Percentiles rank a stretch among this genome's conserved stretches.
Conservation (phyloP, 768 basidiomycete genomes). For the Rhodotorula sphaerocarpa region DNA sequence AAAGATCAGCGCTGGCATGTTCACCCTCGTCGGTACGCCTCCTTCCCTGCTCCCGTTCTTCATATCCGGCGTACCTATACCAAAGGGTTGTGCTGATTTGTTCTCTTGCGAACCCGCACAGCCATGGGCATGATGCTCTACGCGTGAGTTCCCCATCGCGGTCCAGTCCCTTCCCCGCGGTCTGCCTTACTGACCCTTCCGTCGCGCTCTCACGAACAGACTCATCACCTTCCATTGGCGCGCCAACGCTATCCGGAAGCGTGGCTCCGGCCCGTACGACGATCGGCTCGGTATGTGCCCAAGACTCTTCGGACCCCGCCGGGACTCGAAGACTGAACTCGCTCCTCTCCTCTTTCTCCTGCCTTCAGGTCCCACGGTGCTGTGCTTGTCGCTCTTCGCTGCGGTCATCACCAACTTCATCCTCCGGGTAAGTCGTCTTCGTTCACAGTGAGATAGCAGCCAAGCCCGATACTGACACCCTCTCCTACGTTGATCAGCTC, state of each 20-base stretch:
- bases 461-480: too few species aligned
- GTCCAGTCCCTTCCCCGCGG: too few species aligned
- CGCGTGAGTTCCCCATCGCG: slow-evolving; percentile 48
- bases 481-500: too few species aligned
- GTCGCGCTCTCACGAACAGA: background rate
- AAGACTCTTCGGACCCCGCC: too few species aligned
- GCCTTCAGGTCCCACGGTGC: slow-evolving; percentile 48
- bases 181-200: background rate
- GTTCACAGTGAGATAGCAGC: background rate
- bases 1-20: slow-evolving; percentile 92
- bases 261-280: slow-evolving; percentile 90
- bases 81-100: background rate
- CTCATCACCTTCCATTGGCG: slow-evolving; percentile 94
- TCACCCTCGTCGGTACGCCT: slow-evolving; percentile 76
- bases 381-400: slow-evolving; percentile 76
- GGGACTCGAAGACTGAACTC: too few species aligned
- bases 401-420: slow-evolving; percentile 35
- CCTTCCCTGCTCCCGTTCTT: background rate
- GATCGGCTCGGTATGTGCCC: slow-evolving; percentile 64
- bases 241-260: slow-evolving; percentile 79
- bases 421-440: slow-evolving; percentile 4
- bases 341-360: background rate
- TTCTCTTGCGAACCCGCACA: slow-evolving; percentile 41
- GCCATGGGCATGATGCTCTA: slow-evolving; percentile 97
- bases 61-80: background rate